Evolutionary conservation across 2,329 filamentous ascomycete genomes (phyloP), one percentile per base, ranked within the genome.

Genomic region (Cladosporium colombiae): DNA sequence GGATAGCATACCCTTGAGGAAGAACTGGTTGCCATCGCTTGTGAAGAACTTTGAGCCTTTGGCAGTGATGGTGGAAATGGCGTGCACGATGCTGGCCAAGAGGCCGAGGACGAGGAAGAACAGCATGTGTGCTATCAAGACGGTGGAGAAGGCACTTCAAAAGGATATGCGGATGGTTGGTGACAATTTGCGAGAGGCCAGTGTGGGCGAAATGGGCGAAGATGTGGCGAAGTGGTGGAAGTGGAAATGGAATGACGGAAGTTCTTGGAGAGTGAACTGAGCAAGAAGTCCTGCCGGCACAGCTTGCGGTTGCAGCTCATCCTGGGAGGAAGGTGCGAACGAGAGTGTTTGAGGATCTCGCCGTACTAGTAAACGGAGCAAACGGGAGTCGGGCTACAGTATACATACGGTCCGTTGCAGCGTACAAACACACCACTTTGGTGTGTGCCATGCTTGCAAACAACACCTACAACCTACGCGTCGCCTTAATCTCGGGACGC

Each of bases 11-110:
- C 91, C 91, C 81, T 93, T 95, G 78, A 95, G 85, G 78, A 88
- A 95, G 83, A 91, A 96, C 75, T 96, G 92, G 35, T 88, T 84
- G 69, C 92, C 92, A 76, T 93, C 87, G 73, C 86, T 87, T 71
- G 88, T 88, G 81, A 96, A 96, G 82, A 96, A 92, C 80, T 96
- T 96, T 81, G 89, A 88, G 60, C 92, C 92, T 63, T 89, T 86
- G 50, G 80, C 79, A n/a, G 81, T 81, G 68, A 89, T 85, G 64
- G 84, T 84, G 40, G 84, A 80, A 57, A 88, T 79, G 64, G 79
- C 82, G 65, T 73, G 72, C 21, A 74, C 71, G n/a, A 70, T 64
- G 49, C 50, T 44, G 18, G 59, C 53, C 57, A 72, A 56, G 5
- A 66, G 58, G 31, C 27, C 58, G 2, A 66, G 27, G 10, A 49